Conservation (phyloP, 306 rosid genomes). For the Castanospermum australe region DNA sequence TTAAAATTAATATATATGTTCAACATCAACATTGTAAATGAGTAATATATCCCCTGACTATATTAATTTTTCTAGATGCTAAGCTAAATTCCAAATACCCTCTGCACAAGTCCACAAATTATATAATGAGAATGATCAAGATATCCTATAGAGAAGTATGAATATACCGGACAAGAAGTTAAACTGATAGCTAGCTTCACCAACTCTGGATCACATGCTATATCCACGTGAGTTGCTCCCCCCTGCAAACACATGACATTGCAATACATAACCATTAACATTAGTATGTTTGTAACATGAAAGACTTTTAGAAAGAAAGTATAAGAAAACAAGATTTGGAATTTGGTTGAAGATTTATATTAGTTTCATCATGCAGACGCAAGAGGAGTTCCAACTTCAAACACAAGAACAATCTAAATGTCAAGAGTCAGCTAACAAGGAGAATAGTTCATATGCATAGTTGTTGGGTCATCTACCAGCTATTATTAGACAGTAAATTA, state of each 20-base stretch:
- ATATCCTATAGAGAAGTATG: background rate
- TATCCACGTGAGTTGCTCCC: slow-evolving; percentile 97
- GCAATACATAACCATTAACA: background rate
- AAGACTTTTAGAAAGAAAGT: background rate
- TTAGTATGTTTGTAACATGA: slow-evolving; percentile 3
- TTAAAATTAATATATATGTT: background rate
- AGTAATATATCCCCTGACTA: background rate
- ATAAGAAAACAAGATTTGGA: background rate
- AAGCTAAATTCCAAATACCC: background rate
- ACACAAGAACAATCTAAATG: background rate
- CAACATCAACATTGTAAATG: background rate
- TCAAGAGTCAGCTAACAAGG: background rate
- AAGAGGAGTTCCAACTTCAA: background rate
- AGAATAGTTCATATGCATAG: background rate
- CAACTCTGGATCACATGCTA: slow-evolving; percentile 91
- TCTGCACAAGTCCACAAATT: background rate
- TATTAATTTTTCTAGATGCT: background rate
- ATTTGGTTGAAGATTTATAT: background rate
- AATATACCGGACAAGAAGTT: slow-evolving; percentile 82
- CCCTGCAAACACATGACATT: slow-evolving; percentile 47
- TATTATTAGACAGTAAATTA: background rate
- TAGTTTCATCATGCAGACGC: background rate
- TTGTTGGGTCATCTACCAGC: background rate
- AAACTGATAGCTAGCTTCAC: slow-evolving; percentile 82
- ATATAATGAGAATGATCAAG: background rate